phyloP scores from a whole-genome alignment of 768 basidiomycete genomes.

The Pseudohyphozyma bogoriensis region DNA sequence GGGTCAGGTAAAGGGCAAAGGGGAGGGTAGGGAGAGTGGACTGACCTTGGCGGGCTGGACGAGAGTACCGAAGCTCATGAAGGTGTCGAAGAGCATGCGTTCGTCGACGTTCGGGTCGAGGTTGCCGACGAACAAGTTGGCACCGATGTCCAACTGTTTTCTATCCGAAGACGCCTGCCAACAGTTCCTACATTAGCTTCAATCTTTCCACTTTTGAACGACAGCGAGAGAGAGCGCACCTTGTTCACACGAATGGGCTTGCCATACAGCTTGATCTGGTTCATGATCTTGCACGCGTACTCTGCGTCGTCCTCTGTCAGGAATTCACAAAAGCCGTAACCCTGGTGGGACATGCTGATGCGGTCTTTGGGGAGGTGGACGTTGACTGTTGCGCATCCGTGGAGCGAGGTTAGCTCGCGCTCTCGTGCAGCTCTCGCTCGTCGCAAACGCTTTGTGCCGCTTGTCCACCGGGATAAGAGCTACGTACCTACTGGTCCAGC shows the following conservation, averaged over 20 bases:
- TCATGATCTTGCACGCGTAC: conserved; percentile 99
- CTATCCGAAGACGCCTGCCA: conserved; percentile 88
- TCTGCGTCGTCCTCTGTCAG: conserved; percentile 97
- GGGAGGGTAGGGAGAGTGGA: conserved; percentile 16
- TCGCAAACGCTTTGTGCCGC: too few relatives aligned
- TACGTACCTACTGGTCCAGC: conserved; percentile 92
- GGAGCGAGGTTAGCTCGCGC: neutral
- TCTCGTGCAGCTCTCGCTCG: neutral
- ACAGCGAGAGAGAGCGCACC: conserved; percentile 45
- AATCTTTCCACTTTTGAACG: too few relatives aligned
- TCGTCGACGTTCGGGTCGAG: conserved; percentile 94
- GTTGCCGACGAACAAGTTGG: conserved; percentile 92
- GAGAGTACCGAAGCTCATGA: conserved; percentile 87
- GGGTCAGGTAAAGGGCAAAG: neutral
- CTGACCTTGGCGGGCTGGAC: conserved; percentile 77
- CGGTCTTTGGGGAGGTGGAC: conserved; percentile 97
- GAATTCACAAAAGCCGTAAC: conserved; percentile 99
- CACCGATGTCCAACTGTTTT: conserved; percentile 94
- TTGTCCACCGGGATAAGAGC: neutral
- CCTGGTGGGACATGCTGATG: conserved; percentile 95
- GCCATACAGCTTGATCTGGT: conserved; percentile 98
- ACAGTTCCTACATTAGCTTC: too few relatives aligned
- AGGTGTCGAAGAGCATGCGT: conserved; percentile 81
- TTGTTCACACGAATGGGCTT: conserved; percentile 99
- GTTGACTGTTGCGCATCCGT: conserved; percentile 54